These are phyloP conservation scores for Pseudozyma sp. DNA, from an alignment of 1,284 basidiomycete genomes.

Conservation along the genomic window DNA sequence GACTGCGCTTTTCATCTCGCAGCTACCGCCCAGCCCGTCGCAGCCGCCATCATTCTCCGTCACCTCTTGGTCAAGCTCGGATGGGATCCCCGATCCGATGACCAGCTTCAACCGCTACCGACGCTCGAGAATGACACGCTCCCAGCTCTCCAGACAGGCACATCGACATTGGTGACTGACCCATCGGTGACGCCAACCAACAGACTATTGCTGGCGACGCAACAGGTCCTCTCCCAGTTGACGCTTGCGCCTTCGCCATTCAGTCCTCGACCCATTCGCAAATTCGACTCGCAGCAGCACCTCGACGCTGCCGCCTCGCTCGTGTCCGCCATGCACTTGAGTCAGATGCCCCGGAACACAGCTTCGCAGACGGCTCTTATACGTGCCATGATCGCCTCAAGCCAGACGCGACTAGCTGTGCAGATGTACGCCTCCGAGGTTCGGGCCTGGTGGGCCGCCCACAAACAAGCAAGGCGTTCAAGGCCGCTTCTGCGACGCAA, in stretches of 20 bases:
- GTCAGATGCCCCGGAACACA: slow-evolving; percentile 18
- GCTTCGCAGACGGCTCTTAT: slow-evolving; percentile 29
- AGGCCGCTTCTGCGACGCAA: slow-evolving; percentile 11
- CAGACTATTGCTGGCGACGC: slow-evolving; percentile 14
- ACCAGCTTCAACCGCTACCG: not conserved
- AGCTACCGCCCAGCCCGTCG: slow-evolving; percentile 15
- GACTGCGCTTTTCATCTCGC: slow-evolving; percentile 25
- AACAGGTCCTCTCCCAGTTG: slow-evolving; percentile 30
- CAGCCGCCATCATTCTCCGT: slow-evolving; percentile 22
- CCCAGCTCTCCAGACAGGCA: not conserved
- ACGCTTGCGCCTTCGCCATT: slow-evolving; percentile 20
- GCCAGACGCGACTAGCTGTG: slow-evolving; percentile 17
- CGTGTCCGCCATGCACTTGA: slow-evolving; percentile 22
- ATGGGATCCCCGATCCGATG: slow-evolving; percentile 17
- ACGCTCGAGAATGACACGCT: not conserved
- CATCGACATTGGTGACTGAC: not conserved
- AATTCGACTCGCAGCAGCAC: slow-evolving; percentile 24
- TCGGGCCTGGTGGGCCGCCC: slow-evolving; percentile 38
- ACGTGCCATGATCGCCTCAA: slow-evolving; percentile 28
- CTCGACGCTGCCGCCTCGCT: slow-evolving; percentile 23
- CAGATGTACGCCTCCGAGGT: slow-evolving; percentile 29
- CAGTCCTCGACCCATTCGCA: slow-evolving; percentile 25
- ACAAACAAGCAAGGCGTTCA: slow-evolving; percentile 19
- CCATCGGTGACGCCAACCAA: slow-evolving; percentile 1
- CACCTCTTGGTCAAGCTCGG: slow-evolving; percentile 32